A percentile compares a stretch with the other conserved stretches of the same genome.
Conservation (phyloP, 1,139 yeast genomes). For the Pneumocystis jirovecii region DNA sequence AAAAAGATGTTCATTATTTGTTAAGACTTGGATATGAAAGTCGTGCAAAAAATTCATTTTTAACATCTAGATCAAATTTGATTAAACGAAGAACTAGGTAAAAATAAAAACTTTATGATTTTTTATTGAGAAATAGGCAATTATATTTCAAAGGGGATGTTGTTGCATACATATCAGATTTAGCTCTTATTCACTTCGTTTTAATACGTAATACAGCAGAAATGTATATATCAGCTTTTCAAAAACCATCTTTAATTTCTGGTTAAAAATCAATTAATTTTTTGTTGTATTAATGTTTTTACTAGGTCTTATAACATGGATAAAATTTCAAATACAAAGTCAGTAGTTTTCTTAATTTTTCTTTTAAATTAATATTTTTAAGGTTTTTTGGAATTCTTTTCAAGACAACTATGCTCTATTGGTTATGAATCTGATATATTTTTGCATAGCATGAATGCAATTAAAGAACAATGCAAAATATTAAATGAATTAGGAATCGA, state of each 20-base stretch:
- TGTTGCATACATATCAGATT: conserved; percentile 40
- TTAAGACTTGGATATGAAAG: conserved; percentile 31
- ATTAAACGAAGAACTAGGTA: conserved; percentile 19
- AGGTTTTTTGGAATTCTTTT: background rate
- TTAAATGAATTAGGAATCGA: background rate
- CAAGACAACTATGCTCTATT: background rate
- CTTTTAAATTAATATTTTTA: background rate
- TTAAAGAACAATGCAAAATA: background rate
- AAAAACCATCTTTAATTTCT: background rate
- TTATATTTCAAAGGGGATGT: conserved; percentile 44
- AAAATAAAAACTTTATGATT: background rate
- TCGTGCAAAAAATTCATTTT: conserved; percentile 34
- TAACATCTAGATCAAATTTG: conserved; percentile 33
- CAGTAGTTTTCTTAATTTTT: background rate
- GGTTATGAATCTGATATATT: background rate
- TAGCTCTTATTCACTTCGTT: conserved; percentile 47
- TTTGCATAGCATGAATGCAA: background rate
- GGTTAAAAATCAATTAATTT: conserved; percentile 23
- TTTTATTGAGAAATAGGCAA: conserved; percentile 27
- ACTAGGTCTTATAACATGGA: conserved; percentile 47
- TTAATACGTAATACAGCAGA: conserved; percentile 36
- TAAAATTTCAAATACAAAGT: conserved; percentile 43
- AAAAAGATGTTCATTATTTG: conserved; percentile 28
- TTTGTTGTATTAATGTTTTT: conserved; percentile 26
- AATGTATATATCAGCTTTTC: conserved; percentile 15